These are phyloP conservation scores for Delonix regia DNA, from an alignment of 306 rosid species.

Conservation along the genomic window DNA sequence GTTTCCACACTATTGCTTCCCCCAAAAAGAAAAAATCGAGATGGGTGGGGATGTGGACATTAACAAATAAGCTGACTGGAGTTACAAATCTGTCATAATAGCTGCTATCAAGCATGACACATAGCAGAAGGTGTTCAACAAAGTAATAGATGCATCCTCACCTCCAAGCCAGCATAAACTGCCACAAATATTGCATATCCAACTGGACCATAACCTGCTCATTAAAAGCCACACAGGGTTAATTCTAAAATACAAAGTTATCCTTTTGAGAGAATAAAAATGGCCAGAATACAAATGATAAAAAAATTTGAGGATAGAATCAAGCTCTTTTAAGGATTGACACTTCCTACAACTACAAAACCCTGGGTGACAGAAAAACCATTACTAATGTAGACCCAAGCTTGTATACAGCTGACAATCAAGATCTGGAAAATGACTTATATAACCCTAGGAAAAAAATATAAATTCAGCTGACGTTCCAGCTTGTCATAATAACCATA, in stretches of 20 bases:
- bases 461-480: neutral
- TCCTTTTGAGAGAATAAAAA: neutral
- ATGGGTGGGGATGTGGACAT: neutral
- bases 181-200: constrained; percentile 95
- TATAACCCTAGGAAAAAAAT: neutral
- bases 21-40: neutral
- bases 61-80: neutral
- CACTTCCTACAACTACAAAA: neutral
- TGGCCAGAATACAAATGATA: neutral
- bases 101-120: neutral
- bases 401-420: neutral
- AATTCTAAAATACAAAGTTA: neutral
- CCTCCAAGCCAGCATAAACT: constrained; percentile 97
- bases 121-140: neutral
- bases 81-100: neutral
- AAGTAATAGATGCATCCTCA: constrained; percentile 39
- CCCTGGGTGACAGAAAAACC: neutral
- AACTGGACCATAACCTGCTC: constrained; percentile 90
- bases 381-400: neutral
- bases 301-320: neutral
- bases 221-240: constrained; percentile 29
- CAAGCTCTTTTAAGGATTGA: neutral
- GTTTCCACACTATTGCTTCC: neutral
- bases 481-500: neutral
- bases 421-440: neutral